A percentile compares a stretch with the other conserved stretches of the same genome.
Conservation (phyloP, 352 stramenopile genomes). For the Saprolegnia parasitica region DNA sequence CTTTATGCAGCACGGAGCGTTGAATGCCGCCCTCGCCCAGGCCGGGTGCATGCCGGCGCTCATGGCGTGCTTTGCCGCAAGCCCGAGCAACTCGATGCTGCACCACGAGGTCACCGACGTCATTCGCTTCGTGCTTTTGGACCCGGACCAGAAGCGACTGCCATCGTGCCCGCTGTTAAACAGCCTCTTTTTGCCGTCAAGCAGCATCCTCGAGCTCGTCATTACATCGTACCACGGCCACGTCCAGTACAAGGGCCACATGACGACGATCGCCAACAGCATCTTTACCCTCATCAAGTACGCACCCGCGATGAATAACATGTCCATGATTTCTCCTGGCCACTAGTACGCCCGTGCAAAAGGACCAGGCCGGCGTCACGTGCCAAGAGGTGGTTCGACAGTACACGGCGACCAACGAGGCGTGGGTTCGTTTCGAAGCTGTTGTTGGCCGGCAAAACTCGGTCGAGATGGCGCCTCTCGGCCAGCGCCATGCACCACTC, state of each 20-base stretch:
- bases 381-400: constrained; percentile 76
- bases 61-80: constrained; percentile 66
- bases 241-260: constrained; percentile 83
- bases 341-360: constrained; percentile 65
- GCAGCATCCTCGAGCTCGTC: constrained; percentile 79
- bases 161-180: constrained; percentile 73
- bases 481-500: constrained; percentile 72
- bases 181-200: constrained; percentile 61
- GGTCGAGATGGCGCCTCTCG: constrained; percentile 74
- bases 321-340: too few species aligned
- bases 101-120: constrained; percentile 83
- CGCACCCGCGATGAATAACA: constrained; percentile 27
- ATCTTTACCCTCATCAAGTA: constrained; percentile 86
- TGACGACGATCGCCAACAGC: constrained; percentile 86
- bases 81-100: constrained; percentile 76
- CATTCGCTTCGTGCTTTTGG: constrained; percentile 79
- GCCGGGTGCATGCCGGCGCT: constrained; percentile 78
- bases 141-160: constrained; percentile 77
- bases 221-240: constrained; percentile 68
- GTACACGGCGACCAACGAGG: constrained; percentile 61
- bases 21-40: constrained; percentile 65
- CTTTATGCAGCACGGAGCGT: constrained; percentile 64
- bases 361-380: constrained; percentile 48
- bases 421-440: constrained; percentile 73
- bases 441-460: constrained; percentile 73